A percentile compares a stretch with the other conserved stretches of the same genome.
Evolutionary conservation across 768 basidiomycete genomes (phyloP).

Genomic region (Lactifluus hygrophoroides): DNA sequence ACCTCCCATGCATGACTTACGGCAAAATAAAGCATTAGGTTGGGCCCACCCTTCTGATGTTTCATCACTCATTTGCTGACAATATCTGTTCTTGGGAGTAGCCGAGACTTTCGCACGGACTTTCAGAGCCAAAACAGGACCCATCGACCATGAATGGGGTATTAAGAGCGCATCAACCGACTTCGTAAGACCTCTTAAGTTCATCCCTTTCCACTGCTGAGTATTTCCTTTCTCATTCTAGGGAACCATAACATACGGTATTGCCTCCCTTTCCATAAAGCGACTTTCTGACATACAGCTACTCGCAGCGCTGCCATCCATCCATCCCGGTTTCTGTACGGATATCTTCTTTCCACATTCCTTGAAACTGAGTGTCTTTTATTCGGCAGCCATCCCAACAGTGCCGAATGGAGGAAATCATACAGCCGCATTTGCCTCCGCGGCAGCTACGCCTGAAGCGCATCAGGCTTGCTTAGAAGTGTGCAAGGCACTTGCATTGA

Average conservation of each 20-base stretch:
- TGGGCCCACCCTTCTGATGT: slow-evolving; percentile 3
- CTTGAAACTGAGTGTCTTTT: neutral
- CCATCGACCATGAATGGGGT: slow-evolving; percentile 57
- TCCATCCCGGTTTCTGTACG: slow-evolving; percentile 67
- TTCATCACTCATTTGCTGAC: too few relatives aligned
- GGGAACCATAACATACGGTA: slow-evolving; percentile 75
- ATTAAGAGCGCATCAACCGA: slow-evolving; percentile 70
- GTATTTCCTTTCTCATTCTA: slow-evolving; percentile 25
- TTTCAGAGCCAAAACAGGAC: slow-evolving; percentile 51
- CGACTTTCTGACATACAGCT: neutral
- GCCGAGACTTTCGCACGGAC: slow-evolving; percentile 59
- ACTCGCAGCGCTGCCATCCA: slow-evolving; percentile 44
- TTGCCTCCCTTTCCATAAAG: slow-evolving; percentile 1
- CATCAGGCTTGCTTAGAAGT: slow-evolving; percentile 62
- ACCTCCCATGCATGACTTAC: slow-evolving; percentile 43
- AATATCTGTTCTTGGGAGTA: slow-evolving; percentile 23
- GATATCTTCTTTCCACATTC: neutral
- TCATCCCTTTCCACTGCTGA: neutral
- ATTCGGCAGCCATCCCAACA: slow-evolving; percentile 60
- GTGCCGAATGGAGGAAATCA: slow-evolving; percentile 68
- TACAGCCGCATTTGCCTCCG: slow-evolving; percentile 54
- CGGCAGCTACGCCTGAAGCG: slow-evolving; percentile 50
- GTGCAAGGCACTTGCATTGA: slow-evolving; percentile 61
- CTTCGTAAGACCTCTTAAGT: slow-evolving; percentile 45
- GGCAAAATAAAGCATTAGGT: slow-evolving; percentile 63